Evolutionary conservation across 345 rosid species (phyloP).

Genomic region (Firmiana major): DNA sequence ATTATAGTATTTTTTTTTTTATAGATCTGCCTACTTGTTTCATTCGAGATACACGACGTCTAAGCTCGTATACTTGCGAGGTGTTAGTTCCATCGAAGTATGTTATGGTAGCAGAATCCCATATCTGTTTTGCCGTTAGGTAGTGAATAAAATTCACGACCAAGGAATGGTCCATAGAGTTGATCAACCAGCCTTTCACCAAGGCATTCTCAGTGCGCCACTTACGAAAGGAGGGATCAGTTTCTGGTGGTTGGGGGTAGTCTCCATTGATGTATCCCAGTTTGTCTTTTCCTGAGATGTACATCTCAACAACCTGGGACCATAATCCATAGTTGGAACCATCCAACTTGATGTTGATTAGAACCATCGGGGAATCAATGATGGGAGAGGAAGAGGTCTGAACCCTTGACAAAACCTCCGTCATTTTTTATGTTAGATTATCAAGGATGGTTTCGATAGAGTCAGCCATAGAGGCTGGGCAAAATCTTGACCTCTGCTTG

Average conservation of each 20-base stretch:
- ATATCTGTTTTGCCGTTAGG: neutral
- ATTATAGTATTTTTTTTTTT: neutral
- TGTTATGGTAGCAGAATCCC: constrained; percentile 8
- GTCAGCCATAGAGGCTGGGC: no score
- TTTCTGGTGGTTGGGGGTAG: neutral
- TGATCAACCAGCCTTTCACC: constrained; percentile 9
- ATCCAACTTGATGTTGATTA: constrained; percentile 6
- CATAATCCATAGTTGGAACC: no score
- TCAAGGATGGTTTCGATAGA: no score
- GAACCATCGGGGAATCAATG: neutral
- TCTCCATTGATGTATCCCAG: constrained; percentile 16
- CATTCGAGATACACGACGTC: neutral
- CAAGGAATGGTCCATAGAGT: neutral
- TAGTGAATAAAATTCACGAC: constrained; percentile 3
- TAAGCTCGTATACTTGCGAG: neutral
- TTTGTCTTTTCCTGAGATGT: no score
- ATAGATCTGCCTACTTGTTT: neutral
- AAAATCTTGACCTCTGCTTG: no score
- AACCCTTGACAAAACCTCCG: no score
- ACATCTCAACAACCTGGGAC: no score
- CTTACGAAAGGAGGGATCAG: neutral
- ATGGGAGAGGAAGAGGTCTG: neutral
- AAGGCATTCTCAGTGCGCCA: constrained; percentile 2
- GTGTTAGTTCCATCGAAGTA: neutral
- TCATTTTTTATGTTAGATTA: no score